phyloP scores from a whole-genome alignment of 768 basidiomycete species.

The Termitomyces sp. region DNA sequence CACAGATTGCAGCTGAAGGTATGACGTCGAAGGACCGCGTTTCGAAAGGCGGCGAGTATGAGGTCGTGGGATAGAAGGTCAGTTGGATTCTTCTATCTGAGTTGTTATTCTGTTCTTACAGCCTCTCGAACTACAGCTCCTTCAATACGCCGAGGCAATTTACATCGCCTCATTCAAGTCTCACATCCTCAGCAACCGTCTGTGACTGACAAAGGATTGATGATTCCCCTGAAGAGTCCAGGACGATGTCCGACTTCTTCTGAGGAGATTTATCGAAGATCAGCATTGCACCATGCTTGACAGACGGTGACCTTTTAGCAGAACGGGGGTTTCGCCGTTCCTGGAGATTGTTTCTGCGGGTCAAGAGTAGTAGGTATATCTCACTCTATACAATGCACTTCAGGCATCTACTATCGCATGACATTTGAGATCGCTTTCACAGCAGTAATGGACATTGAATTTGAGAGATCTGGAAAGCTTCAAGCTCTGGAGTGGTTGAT shows the following conservation, averaged over 20 bases:
- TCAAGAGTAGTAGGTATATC: background rate
- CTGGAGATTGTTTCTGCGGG: background rate
- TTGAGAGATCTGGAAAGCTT: background rate
- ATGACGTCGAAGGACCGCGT: constrained; percentile 24
- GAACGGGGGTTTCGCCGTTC: background rate
- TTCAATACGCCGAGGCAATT: background rate
- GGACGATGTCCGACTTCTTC: background rate
- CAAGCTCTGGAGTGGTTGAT: background rate
- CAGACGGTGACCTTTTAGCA: background rate
- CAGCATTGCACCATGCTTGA: background rate
- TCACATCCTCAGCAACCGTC: background rate
- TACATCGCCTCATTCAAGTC: background rate
- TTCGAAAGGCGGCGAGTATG: constrained; percentile 23
- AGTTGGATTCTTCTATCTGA: background rate
- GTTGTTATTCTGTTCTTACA: background rate
- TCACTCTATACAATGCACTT: background rate
- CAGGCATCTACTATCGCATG: too few species aligned
- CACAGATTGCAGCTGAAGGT: constrained; percentile 17
- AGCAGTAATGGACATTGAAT: background rate
- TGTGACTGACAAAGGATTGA: background rate
- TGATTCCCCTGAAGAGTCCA: background rate
- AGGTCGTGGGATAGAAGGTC: constrained; percentile 23
- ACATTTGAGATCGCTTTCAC: too few species aligned
- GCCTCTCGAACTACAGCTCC: background rate
- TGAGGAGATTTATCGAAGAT: background rate